Evolutionary conservation across 108 stramenopile genomes (phyloP), one percentile per base, ranked within the genome.

Genomic region (Bacterosira constricta): DNA sequence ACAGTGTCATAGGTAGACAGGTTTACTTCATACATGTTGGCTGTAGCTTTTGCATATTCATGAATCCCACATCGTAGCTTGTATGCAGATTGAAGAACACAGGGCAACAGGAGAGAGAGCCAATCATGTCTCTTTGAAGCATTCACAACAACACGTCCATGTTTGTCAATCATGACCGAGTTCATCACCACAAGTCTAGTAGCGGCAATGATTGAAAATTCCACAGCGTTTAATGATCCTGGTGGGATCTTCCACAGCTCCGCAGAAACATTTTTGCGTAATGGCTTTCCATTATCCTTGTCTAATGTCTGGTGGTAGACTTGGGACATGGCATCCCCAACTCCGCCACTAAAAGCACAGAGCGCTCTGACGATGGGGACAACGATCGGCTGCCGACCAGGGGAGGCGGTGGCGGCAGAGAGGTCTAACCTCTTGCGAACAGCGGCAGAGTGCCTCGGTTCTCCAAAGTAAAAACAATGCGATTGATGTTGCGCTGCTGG

Each of bases 81-180:
- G 63, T 30, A 77, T 20, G 76, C 76, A n/a, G 76, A 69, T 46
- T 69, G 68, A 37, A 77, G 76, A 37, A 77, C 56, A 56, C 76
- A 77, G 0, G 76, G 76, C 18, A 69, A 46, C 6, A 77, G 61
- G 20, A 70, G 54, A 6, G 68, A 77, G 36, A 77, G 68, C 17
- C 62, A 63, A 15, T 77, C 51, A 26, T 71, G 57, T 5, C 66
- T 63, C 44, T 54, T 77, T 7, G 21, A 47, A 5, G 39, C 0
- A 15, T 65, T 44, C 18, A 42, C 55, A 1, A 31, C 31, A 30
- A 1, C 42, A 30, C 39, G 41, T 26, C 60, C 60, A n/a, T 25
- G 0, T 62, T 45, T 38, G 18, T 69, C 42, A 30, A 54, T 25
- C 12, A 53, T 3, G 52, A 45, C 55, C 67, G 38, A 55, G 38